These are phyloP conservation scores for Aspergillus avenaceus DNA, from an alignment of 495 filamentous ascomycete genomes.

Conservation along the genomic window DNA sequence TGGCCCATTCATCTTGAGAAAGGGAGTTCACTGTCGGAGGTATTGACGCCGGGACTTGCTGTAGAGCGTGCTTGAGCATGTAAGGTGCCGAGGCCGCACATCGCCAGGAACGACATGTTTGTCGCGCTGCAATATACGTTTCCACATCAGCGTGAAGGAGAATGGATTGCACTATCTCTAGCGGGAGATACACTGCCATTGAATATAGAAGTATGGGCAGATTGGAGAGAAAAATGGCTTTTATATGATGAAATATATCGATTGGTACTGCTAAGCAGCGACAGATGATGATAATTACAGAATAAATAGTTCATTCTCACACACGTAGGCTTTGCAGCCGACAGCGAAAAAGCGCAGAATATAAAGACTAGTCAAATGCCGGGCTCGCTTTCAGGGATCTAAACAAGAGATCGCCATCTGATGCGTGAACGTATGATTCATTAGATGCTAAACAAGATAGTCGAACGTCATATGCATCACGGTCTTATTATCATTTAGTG, in stretches of 20 bases:
- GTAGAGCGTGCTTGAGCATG: constrained; percentile 10
- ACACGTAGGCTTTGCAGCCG: not conserved
- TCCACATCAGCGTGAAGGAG: constrained; percentile 13
- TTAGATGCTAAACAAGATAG: not conserved
- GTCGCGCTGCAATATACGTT: constrained; percentile 12
- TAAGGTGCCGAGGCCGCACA: constrained; percentile 14
- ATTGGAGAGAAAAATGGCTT: not conserved
- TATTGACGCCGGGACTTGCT: constrained; percentile 9
- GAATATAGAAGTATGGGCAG: not conserved
- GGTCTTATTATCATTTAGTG: not conserved
- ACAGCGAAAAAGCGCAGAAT: not conserved
- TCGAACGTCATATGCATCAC: not conserved
- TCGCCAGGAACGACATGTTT: constrained; percentile 13
- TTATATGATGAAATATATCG: not conserved
- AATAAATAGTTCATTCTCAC: not conserved
- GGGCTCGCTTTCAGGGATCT: not conserved
- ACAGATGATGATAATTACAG: not conserved
- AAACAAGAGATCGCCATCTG: not conserved
- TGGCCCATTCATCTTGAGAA: constrained; percentile 13
- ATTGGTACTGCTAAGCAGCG: not conserved
- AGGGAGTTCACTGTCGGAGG: constrained; percentile 8
- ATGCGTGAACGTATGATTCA: constrained; percentile 1
- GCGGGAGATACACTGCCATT: constrained; percentile 11
- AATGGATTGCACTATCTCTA: constrained; percentile 18
- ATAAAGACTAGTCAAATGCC: not conserved